phyloP scores from a whole-genome alignment of 108 stramenopile species.

The Conticribra weissflogii region DNA sequence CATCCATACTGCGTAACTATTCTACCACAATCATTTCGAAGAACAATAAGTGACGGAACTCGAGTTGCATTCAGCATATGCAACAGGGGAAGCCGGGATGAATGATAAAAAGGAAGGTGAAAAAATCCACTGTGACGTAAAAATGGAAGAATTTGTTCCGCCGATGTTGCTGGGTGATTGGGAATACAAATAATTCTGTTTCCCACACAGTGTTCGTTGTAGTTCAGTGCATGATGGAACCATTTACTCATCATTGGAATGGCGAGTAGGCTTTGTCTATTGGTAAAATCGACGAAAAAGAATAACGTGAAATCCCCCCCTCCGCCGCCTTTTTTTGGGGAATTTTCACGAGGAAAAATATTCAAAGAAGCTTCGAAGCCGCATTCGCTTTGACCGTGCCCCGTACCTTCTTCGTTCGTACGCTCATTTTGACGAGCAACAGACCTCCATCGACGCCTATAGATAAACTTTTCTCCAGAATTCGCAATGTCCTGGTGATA shows the following conservation, averaged over 20 bases:
- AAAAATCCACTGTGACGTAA: slow-evolving; percentile 33
- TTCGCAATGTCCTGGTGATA: neutral
- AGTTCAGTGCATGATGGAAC: slow-evolving; percentile 26
- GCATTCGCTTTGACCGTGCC: too few species aligned
- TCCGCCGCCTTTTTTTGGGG: too few species aligned
- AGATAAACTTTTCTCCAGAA: neutral
- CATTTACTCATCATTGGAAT: slow-evolving; percentile 42
- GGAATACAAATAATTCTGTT: slow-evolving; percentile 44
- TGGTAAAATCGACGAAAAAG: slow-evolving; percentile 44
- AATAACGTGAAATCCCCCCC: slow-evolving; percentile 27
- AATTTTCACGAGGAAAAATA: too few species aligned
- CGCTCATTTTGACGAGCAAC: neutral
- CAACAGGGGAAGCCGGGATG: slow-evolving; percentile 19
- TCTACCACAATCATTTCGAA: slow-evolving; percentile 33
- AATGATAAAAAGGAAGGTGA: slow-evolving; percentile 33
- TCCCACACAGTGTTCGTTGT: neutral
- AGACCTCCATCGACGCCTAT: neutral
- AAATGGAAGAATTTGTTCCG: slow-evolving; percentile 4
- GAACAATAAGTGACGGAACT: slow-evolving; percentile 37
- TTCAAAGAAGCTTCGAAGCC: too few species aligned
- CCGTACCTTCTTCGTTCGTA: too few species aligned
- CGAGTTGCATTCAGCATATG: slow-evolving; percentile 31
- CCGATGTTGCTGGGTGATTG: slow-evolving; percentile 29
- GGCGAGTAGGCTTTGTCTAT: slow-evolving; percentile 38
- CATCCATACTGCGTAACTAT: slow-evolving; percentile 45